phyloP scores from a whole-genome alignment of 352 stramenopile genomes.

The Globisporangium mamillatum region DNA sequence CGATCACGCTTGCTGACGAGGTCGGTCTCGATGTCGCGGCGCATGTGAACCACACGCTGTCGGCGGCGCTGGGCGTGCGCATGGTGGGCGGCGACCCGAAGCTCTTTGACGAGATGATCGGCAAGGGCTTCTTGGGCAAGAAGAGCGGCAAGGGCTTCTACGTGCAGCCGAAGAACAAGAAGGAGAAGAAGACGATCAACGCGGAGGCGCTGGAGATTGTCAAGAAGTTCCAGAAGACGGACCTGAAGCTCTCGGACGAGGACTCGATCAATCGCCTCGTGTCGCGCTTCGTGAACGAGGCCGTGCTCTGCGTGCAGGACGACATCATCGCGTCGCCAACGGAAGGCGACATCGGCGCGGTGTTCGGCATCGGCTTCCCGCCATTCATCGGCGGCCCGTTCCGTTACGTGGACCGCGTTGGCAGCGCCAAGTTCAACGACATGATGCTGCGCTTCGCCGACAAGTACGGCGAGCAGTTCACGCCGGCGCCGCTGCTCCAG shows the following conservation, averaged over 20 bases:
- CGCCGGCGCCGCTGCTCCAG: constrained; percentile 93
- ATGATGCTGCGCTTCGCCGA: constrained; percentile 96
- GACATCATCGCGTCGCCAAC: constrained; percentile 96
- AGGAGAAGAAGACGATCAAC: constrained; percentile 91
- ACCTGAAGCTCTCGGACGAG: constrained; percentile 78
- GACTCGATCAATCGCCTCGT: constrained; percentile 93
- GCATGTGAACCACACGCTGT: constrained; percentile 93
- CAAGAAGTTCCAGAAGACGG: constrained; percentile 76
- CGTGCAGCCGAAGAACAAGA: constrained; percentile 91
- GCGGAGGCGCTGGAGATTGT: constrained; percentile 80
- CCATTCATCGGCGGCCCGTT: constrained; percentile 97
- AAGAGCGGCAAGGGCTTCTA: constrained; percentile 98
- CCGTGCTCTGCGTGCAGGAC: constrained; percentile 95
- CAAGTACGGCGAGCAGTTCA: constrained; percentile 95
- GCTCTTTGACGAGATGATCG: constrained; percentile 95
- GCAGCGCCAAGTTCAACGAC: constrained; percentile 92
- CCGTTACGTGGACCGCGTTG: constrained; percentile 94
- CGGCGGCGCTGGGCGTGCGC: constrained; percentile 92
- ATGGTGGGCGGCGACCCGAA: constrained; percentile 92
- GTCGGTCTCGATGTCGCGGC: constrained; percentile 96
- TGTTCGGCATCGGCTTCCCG: constrained; percentile 98
- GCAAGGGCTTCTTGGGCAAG: constrained; percentile 93
- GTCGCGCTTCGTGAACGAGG: constrained; percentile 97
- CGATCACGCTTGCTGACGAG: constrained; percentile 96
- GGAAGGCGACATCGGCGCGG: constrained; percentile 97